Evolutionary conservation across 805 yeast species (phyloP).

Genomic region (Kazachstania psychrophila): DNA sequence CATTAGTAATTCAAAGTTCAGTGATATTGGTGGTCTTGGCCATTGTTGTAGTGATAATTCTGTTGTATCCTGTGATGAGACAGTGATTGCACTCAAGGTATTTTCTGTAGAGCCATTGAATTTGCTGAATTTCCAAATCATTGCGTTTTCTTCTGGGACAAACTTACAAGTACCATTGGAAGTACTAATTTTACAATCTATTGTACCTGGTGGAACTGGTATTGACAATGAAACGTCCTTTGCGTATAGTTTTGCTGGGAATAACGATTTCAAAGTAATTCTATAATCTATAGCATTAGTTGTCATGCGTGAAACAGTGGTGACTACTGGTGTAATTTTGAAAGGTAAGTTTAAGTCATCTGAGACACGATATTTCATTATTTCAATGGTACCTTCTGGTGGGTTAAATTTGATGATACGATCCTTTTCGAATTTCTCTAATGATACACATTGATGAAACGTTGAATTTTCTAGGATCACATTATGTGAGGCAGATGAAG

Average conservation of each 20-base stretch:
- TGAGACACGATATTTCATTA: slow-evolving; percentile 60
- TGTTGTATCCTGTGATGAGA: slow-evolving; percentile 24
- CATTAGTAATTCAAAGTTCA: slow-evolving; percentile 63
- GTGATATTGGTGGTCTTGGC: slow-evolving; percentile 68
- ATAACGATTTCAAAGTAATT: slow-evolving; percentile 54
- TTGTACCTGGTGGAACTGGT: slow-evolving; percentile 59
- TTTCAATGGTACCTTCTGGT: slow-evolving; percentile 80
- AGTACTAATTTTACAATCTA: slow-evolving; percentile 37
- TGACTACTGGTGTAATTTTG: slow-evolving; percentile 50
- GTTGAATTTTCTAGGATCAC: slow-evolving; percentile 67
- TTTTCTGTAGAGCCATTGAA: slow-evolving; percentile 59
- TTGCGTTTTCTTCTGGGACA: slow-evolving; percentile 51
- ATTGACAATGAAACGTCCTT: slow-evolving; percentile 53
- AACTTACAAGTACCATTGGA: slow-evolving; percentile 62
- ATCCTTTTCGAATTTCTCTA: slow-evolving; percentile 56
- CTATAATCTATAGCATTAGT: slow-evolving; percentile 42
- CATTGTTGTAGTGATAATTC: slow-evolving; percentile 33
- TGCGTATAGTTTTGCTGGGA: slow-evolving; percentile 49
- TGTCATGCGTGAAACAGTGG: slow-evolving; percentile 38
- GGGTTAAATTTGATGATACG: slow-evolving; percentile 66
- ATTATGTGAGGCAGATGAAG: slow-evolving; percentile 31
- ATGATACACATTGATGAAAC: slow-evolving; percentile 79
- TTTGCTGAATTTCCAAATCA: slow-evolving; percentile 64
- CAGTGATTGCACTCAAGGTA: slow-evolving; percentile 48
- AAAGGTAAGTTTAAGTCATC: slow-evolving; percentile 65